Percentiles rank a stretch among this genome's conserved stretches.
phyloP scores from a whole-genome alignment of 2,329 filamentous ascomycete species.

The Scytalidium lignicola region DNA sequence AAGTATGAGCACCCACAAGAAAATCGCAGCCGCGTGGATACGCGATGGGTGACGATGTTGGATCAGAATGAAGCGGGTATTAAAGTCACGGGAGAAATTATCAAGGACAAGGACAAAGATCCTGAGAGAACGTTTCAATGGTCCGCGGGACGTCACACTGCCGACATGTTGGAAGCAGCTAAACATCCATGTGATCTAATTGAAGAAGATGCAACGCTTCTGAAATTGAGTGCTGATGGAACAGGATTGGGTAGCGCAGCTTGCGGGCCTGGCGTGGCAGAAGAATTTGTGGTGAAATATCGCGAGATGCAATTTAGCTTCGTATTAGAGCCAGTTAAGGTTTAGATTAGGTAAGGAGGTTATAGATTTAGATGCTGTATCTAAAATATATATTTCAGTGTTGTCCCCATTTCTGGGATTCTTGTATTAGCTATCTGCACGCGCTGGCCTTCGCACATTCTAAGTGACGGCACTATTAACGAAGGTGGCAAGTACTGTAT shows the following conservation, averaged over 20 bases:
- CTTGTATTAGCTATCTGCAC: no score
- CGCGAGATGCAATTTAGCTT: constrained; percentile 38
- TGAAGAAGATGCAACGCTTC: constrained; percentile 38
- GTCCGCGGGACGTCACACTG: constrained; percentile 40
- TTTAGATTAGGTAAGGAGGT: not conserved
- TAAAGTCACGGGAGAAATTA: constrained; percentile 10
- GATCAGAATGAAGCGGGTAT: not conserved
- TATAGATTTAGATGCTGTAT: no score
- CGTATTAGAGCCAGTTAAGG: constrained; percentile 27
- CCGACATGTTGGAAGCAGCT: constrained; percentile 49
- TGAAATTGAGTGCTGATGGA: constrained; percentile 38
- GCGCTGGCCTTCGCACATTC: no score
- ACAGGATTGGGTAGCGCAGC: constrained; percentile 45
- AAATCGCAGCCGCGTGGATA: constrained; percentile 57
- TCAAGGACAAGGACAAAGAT: no score
- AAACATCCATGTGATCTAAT: constrained; percentile 59
- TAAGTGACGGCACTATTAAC: no score
- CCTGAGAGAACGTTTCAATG: constrained; percentile 18
- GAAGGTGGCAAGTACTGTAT: no score
- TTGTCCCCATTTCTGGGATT: no score
- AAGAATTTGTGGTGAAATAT: constrained; percentile 38
- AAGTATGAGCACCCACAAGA: constrained; percentile 66
- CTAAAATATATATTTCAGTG: no score
- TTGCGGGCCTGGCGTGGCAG: constrained; percentile 42
- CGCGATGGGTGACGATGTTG: constrained; percentile 43